Base-by-base conservation (phyloP, 345 rosid genomes). In the Camelina sativa region DNA sequence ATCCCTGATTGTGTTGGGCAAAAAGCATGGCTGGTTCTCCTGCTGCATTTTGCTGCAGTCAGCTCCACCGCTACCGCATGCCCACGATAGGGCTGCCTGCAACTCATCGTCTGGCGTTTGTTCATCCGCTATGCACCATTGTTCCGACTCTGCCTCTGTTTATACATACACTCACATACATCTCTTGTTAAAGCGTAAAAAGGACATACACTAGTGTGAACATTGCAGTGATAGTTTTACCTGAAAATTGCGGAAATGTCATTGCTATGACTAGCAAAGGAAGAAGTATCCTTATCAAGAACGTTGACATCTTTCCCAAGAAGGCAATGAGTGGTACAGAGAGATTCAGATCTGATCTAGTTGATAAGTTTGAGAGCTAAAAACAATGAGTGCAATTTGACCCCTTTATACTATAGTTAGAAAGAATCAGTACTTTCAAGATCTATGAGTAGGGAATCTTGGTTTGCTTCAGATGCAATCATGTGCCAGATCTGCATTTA, bases 101-200 rank as follows among this genome's bases (percentile, higher is more conserved):
- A 94, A 71, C 71, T 85, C 91, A 3, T 64, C 82, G 9, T 87
- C 93, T 7, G 90, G 88, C 1, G 91, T 86, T 75, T 90, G 91
- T 80, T 83, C 87, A 64, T 91, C 94, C 0, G 92, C 96, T 67
- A 88, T 60, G 59, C 98, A 91, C 93, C 93, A 93, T 76, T 89
- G 91, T 85, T 86, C 87, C 1, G 62, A 78, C 67, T 84, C 79
- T 67, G 86, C 95, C 34, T 58, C 92, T 84, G 32, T 11, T 54
- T 52, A 54, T 9, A 53, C 55, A 22, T 30, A 19, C 64, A 65
- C n/a, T 15, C 23, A 59, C 22, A 65, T 25, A 65, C 35, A 77
- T 41, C 25, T 41, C 25, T 23, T 2, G 37, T n/a, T 6, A 37
- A 47, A 15, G 4, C 32, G 6, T 2, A 19, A 25, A 30, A 12